phyloP scores from a whole-genome alignment of 805 yeast species.

The Schwanniomyces pseudopolymorphus region DNA sequence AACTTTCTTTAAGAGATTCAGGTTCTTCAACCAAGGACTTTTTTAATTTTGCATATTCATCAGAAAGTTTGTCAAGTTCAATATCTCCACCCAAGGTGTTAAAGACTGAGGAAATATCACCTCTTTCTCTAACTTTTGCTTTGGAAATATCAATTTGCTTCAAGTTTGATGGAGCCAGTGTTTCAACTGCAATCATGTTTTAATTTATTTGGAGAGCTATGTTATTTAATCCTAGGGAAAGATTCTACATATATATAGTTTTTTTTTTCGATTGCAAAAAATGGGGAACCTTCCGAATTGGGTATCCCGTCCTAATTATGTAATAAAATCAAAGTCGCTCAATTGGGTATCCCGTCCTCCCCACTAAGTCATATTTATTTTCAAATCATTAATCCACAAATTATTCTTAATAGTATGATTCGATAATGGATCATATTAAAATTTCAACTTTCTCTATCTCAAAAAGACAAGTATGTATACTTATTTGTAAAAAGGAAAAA shows the following conservation, averaged over 20 bases:
- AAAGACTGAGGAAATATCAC: slow-evolving; percentile 14
- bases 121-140: slow-evolving; percentile 8
- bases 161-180: not conserved
- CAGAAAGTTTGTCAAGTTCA: slow-evolving; percentile 1
- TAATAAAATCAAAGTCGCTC: not conserved
- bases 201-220: not conserved
- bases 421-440: slow-evolving; percentile 3
- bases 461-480: slow-evolving; percentile 9
- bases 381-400: not conserved
- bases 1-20: slow-evolving; percentile 8
- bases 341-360: not conserved
- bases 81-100: slow-evolving; percentile 2
- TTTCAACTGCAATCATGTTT: not conserved
- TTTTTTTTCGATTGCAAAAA: not conserved
- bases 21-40: slow-evolving; percentile 3
- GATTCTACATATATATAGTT: not conserved
- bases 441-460: slow-evolving; percentile 15
- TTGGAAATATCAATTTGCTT: slow-evolving; percentile 7
- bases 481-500: not conserved
- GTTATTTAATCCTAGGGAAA: not conserved
- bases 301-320: not conserved
- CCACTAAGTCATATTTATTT: not conserved
- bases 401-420: not conserved
- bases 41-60: slow-evolving; percentile 4
- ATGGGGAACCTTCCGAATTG: not conserved